Evolutionary conservation across 1,284 basidiomycete genomes (phyloP).

Genomic region (Xerocomus minutiporus): DNA sequence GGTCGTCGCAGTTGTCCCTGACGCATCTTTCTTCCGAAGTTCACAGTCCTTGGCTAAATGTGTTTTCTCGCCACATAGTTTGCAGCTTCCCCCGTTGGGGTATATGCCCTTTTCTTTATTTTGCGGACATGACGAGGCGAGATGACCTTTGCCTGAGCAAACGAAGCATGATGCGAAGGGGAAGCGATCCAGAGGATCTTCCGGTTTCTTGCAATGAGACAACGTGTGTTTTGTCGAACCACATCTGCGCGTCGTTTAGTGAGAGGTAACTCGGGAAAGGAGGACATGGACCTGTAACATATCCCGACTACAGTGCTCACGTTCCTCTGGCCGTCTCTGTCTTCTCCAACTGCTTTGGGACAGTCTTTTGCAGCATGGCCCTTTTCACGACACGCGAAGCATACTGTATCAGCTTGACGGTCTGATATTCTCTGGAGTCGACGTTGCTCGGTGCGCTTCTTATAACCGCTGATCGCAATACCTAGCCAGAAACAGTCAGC

Average conservation of each 20-base stretch:
- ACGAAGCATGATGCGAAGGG: slow-evolving; percentile 93
- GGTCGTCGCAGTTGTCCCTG: slow-evolving; percentile 28
- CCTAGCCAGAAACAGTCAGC: slow-evolving; percentile 12
- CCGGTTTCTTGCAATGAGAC: slow-evolving; percentile 67
- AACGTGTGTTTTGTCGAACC: slow-evolving; percentile 79
- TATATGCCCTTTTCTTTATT: slow-evolving; percentile 83
- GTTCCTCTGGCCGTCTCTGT: slow-evolving; percentile 25
- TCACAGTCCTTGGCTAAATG: slow-evolving; percentile 86
- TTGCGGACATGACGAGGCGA: slow-evolving; percentile 56
- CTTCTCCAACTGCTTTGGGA: slow-evolving; percentile 45
- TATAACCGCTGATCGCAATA: slow-evolving; percentile 29
- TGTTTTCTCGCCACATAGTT: slow-evolving; percentile 78
- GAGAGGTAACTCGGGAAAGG: neutral
- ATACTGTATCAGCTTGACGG: slow-evolving; percentile 59
- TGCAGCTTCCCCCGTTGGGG: slow-evolving; percentile 87
- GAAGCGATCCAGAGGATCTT: slow-evolving; percentile 63
- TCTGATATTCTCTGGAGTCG: slow-evolving; percentile 65
- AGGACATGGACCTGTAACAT: slow-evolving; percentile 69
- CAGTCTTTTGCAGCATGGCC: slow-evolving; percentile 87
- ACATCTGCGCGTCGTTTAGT: slow-evolving; percentile 52
- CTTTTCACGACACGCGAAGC: slow-evolving; percentile 83
- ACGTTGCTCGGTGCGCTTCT: slow-evolving; percentile 53
- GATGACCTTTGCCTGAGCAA: slow-evolving; percentile 51
- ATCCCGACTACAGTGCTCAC: slow-evolving; percentile 54
- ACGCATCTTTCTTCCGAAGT: slow-evolving; percentile 54